phyloP scores from a whole-genome alignment of 2,329 filamentous ascomycete species.

The Aspergillus uvarum region DNA sequence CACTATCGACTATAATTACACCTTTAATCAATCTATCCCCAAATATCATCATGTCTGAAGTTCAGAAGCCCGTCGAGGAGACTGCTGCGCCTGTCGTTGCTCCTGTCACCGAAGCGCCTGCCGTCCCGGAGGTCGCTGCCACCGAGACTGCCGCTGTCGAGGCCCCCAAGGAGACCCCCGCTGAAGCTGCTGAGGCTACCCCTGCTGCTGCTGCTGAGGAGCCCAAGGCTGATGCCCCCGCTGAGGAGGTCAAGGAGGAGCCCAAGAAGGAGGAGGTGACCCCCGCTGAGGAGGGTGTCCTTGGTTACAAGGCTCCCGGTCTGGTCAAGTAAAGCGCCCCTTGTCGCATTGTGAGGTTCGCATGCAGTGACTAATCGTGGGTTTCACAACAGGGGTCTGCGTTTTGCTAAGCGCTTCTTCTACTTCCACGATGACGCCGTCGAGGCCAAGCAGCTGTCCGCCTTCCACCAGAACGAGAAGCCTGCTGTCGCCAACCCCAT shows the following conservation, averaged over 20 bases:
- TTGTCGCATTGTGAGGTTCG: not conserved
- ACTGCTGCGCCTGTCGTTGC: constrained; percentile 45
- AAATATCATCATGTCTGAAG: constrained; percentile 65
- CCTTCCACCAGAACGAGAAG: constrained; percentile 89
- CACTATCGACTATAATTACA: constrained; percentile 20
- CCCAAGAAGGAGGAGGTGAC: constrained; percentile 51
- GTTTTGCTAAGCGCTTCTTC: constrained; percentile 92
- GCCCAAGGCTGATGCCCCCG: constrained; percentile 37
- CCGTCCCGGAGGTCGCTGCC: constrained; percentile 41
- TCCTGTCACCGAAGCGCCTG: constrained; percentile 36
- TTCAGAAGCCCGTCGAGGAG: constrained; percentile 68
- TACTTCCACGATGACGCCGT: constrained; percentile 75
- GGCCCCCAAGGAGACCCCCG: constrained; percentile 34
- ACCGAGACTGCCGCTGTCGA: constrained; percentile 31
- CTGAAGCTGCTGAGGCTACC: constrained; percentile 36
- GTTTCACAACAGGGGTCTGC: constrained; percentile 66
- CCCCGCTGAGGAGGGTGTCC: constrained; percentile 76
- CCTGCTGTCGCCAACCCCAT: constrained; percentile 72
- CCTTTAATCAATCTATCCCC: constrained; percentile 18
- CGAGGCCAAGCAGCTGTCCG: constrained; percentile 68
- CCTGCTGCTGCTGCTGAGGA: constrained; percentile 33
- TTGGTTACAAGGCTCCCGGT: constrained; percentile 87
- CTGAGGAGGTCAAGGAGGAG: constrained; percentile 40
- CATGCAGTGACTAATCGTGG: constrained; percentile 9
- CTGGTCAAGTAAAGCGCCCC: constrained; percentile 74